Evolutionary conservation across 768 basidiomycete species (phyloP).

Genomic region (Boletus insuetus): DNA sequence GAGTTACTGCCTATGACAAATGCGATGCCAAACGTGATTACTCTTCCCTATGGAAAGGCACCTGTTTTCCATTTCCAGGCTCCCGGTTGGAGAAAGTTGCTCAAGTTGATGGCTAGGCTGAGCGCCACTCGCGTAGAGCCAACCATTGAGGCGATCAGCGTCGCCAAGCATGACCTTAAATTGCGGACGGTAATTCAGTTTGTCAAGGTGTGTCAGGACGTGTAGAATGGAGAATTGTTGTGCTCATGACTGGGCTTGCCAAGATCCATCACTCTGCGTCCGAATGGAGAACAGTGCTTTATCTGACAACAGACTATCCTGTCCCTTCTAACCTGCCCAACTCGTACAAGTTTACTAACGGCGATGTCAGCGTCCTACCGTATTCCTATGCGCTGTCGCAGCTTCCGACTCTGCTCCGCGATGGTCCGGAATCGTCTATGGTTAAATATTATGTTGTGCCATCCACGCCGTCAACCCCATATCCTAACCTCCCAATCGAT

Average conservation of each 20-base stretch:
- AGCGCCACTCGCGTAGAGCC: constrained; percentile 71
- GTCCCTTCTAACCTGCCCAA: constrained; percentile 45
- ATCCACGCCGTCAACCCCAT: constrained; percentile 53
- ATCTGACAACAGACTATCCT: constrained; percentile 74
- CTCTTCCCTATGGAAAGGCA: constrained; percentile 64
- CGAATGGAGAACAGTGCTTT: constrained; percentile 74
- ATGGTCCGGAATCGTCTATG: constrained; percentile 57
- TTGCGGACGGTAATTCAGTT: constrained; percentile 79
- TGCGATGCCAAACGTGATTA: constrained; percentile 69
- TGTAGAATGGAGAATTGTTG: not conserved
- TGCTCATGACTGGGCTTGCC: constrained; percentile 4
- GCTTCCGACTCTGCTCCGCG: constrained; percentile 59
- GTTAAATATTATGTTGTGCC: constrained; percentile 76
- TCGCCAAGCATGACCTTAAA: constrained; percentile 52
- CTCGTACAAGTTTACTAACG: constrained; percentile 48
- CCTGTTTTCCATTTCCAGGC: constrained; percentile 73
- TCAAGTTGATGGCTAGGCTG: constrained; percentile 72
- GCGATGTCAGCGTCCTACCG: constrained; percentile 65
- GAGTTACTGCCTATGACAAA: constrained; percentile 46
- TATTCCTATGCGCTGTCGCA: constrained; percentile 66
- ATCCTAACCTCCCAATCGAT: constrained; percentile 68
- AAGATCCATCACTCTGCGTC: constrained; percentile 58
- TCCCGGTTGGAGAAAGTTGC: constrained; percentile 68
- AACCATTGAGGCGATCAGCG: constrained; percentile 61
- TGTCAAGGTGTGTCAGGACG: constrained; percentile 52